A percentile compares a stretch with the other conserved stretches of the same genome.
phyloP scores from a whole-genome alignment of 495 filamentous ascomycete genomes.

The Aspergillus ostianus region DNA sequence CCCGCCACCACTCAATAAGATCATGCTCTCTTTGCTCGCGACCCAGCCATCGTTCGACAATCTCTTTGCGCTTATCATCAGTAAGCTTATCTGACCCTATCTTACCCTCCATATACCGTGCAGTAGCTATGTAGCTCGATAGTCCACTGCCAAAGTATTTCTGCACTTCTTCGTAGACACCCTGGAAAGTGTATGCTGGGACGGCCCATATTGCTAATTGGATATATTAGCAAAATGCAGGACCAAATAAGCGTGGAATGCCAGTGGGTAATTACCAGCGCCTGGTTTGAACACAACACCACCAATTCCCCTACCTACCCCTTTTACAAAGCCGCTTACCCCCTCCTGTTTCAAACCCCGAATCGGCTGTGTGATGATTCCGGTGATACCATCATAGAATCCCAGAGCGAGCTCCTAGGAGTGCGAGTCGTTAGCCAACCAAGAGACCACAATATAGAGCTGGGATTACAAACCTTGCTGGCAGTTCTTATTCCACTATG shows the following conservation, averaged over 20 bases:
- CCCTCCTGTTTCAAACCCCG: slow-evolving; percentile 69
- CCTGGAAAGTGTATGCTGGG: slow-evolving; percentile 64
- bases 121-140: neutral
- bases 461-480: slow-evolving; percentile 51
- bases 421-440: slow-evolving; percentile 43
- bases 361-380: slow-evolving; percentile 69
- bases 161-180: slow-evolving; percentile 40
- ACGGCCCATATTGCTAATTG: slow-evolving; percentile 56
- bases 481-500: slow-evolving; percentile 56
- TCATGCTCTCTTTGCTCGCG: neutral
- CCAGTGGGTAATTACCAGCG: slow-evolving; percentile 51
- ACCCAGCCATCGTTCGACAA: neutral
- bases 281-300: slow-evolving; percentile 68
- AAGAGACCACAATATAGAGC: slow-evolving; percentile 58
- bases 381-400: slow-evolving; percentile 70
- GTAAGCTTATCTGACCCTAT: neutral
- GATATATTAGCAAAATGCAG: too few species aligned
- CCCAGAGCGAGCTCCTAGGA: slow-evolving; percentile 62
- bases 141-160: slow-evolving; percentile 2
- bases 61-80: neutral
- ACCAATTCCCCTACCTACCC: slow-evolving; percentile 72
- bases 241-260: too few species aligned
- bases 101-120: neutral
- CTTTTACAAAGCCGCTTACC: slow-evolving; percentile 65
- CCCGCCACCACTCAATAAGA: neutral